A percentile compares a stretch with the other conserved stretches of the same genome.
Evolutionary conservation across 2,329 filamentous ascomycete genomes (phyloP).

Genomic region (Parastagonospora nodorum): DNA sequence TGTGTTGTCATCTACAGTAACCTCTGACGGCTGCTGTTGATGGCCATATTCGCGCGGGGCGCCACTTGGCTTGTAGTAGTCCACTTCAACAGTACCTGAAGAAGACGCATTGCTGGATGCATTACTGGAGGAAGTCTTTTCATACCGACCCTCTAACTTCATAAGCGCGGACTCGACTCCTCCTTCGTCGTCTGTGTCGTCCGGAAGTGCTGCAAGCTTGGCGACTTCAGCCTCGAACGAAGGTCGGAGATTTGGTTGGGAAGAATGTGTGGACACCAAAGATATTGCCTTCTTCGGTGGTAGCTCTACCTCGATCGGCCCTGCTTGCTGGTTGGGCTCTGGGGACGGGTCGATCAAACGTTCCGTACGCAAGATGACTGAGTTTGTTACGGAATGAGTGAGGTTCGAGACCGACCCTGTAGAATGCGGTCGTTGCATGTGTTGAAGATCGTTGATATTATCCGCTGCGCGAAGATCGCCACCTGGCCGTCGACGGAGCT

Average conservation of each 20-base stretch:
- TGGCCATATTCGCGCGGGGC: slow-evolving; percentile 19
- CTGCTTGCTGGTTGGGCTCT: slow-evolving; percentile 10
- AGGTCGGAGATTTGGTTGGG: slow-evolving; percentile 60
- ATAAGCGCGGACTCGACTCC: slow-evolving; percentile 90
- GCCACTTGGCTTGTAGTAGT: slow-evolving; percentile 28
- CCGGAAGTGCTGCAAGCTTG: slow-evolving; percentile 84
- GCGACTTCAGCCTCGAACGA: slow-evolving; percentile 91
- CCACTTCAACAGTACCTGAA: slow-evolving; percentile 22
- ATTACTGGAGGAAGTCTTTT: slow-evolving; percentile 51
- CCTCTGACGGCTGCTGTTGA: slow-evolving; percentile 24
- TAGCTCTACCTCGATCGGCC: slow-evolving; percentile 12
- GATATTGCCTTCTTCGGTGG: slow-evolving; percentile 42
- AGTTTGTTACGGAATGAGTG: slow-evolving; percentile 47
- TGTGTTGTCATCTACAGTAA: slow-evolving; percentile 19
- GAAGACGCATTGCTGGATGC: slow-evolving; percentile 30
- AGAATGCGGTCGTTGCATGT: slow-evolving; percentile 52
- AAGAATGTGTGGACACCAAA: slow-evolving; percentile 58
- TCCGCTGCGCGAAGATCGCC: slow-evolving; percentile 54
- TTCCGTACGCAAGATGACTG: slow-evolving; percentile 41
- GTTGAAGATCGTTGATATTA: slow-evolving; percentile 53
- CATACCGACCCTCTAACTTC: slow-evolving; percentile 88
- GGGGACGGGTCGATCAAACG: slow-evolving; percentile 27
- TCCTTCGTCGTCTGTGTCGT: slow-evolving; percentile 76
- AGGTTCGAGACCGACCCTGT: slow-evolving; percentile 54
- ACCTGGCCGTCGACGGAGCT: slow-evolving; percentile 54